phyloP scores from a whole-genome alignment of 2,329 filamentous ascomycete genomes.

The Alternaria infectoria region DNA sequence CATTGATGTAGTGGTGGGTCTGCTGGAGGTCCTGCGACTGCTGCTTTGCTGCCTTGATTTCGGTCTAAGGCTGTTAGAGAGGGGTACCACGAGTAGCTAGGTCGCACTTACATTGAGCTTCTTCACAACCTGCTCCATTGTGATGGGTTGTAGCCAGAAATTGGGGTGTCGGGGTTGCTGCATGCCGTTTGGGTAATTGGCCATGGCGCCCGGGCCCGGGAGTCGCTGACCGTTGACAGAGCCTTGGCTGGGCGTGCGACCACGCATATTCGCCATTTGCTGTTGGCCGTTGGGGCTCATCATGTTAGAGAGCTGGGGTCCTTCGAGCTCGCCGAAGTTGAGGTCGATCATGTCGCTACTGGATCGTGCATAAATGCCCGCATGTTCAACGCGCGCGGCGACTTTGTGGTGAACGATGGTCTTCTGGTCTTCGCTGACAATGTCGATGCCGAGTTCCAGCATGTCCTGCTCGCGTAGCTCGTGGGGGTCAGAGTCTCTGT shows the following conservation, averaged over 20 bases:
- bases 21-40: conserved; percentile 85
- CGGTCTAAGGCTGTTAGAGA: conserved; percentile 63
- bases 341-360: conserved; percentile 82
- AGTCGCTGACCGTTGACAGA: conserved; percentile 69
- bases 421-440: conserved; percentile 98
- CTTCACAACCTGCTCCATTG: conserved; percentile 93
- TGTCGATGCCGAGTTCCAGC: conserved; percentile 94
- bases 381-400: conserved; percentile 93
- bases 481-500: conserved; percentile 93
- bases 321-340: conserved; percentile 90
- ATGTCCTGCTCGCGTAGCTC: conserved; percentile 91
- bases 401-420: conserved; percentile 99
- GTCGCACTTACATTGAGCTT: conserved; percentile 72
- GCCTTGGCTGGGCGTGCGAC: conserved; percentile 62
- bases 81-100: not conserved
- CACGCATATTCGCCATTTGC: conserved; percentile 69
- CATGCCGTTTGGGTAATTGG: conserved; percentile 63
- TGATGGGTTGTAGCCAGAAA: conserved; percentile 86
- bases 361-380: conserved; percentile 74
- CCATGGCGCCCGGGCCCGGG: conserved; percentile 63
- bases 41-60: conserved; percentile 87
- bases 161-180: conserved; percentile 77
- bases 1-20: conserved; percentile 80
- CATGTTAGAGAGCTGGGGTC: conserved; percentile 72
- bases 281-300: conserved; percentile 69